phyloP scores from a whole-genome alignment of 2,329 filamentous ascomycete species.

The Talaromyces islandicus region DNA sequence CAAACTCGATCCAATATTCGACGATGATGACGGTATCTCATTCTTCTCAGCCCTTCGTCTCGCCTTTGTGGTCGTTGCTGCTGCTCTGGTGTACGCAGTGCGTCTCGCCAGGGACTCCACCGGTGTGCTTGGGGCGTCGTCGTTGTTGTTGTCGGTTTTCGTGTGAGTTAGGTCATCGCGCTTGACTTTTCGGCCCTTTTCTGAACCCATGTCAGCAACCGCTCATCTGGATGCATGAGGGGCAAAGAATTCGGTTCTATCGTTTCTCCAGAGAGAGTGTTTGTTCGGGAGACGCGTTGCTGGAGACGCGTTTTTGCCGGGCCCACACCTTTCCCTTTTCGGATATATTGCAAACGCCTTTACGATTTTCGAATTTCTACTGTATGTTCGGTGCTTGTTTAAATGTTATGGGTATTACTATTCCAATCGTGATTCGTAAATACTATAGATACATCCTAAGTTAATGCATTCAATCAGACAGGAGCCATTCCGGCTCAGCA shows the following conservation, averaged over 20 bases:
- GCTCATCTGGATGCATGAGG: background rate
- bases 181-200: background rate
- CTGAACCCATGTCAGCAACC: slow-evolving; percentile 6
- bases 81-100: background rate
- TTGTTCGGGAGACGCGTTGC: slow-evolving; percentile 1
- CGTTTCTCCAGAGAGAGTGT: background rate
- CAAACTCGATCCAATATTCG: slow-evolving; percentile 9
- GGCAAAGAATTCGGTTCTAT: background rate
- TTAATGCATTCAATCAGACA: slow-evolving; percentile 25
- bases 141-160: background rate
- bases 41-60: background rate
- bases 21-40: background rate
- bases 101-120: background rate
- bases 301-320: background rate
- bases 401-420: background rate
- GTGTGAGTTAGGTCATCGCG: background rate
- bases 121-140: slow-evolving; percentile 4
- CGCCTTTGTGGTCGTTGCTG: slow-evolving; percentile 10
- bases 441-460: background rate
- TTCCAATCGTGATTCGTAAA: background rate
- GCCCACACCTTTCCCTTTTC: background rate
- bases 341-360: slow-evolving; percentile 2
- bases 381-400: background rate
- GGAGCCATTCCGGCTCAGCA: slow-evolving; percentile 59
- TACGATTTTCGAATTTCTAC: background rate